Evolutionary conservation across 1,284 basidiomycete genomes (phyloP).

Genomic region (Leccinum colubrinum): DNA sequence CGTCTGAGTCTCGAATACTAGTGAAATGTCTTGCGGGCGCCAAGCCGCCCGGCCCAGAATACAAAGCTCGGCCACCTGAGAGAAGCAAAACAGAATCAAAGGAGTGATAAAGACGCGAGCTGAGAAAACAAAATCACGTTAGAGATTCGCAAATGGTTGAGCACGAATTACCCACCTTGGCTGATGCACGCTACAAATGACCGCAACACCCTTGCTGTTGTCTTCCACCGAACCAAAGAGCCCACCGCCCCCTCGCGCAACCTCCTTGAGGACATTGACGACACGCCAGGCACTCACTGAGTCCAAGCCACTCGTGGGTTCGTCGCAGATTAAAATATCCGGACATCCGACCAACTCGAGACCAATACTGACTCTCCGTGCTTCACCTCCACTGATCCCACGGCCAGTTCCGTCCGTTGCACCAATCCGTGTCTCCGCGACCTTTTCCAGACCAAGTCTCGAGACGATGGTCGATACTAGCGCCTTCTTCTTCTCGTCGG

Average conservation of each 20-base stretch:
- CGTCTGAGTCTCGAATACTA: constrained; percentile 34
- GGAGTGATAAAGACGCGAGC: constrained; percentile 79
- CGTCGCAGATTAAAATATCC: constrained; percentile 81
- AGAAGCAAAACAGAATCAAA: constrained; percentile 84
- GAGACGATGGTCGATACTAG: constrained; percentile 69
- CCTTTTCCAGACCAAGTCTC: constrained; percentile 70
- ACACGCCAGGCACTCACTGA: constrained; percentile 85
- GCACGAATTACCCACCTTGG: constrained; percentile 51
- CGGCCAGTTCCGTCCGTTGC: constrained; percentile 47
- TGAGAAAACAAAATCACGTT: constrained; percentile 23
- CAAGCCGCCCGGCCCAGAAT: constrained; percentile 72
- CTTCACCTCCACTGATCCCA: constrained; percentile 86
- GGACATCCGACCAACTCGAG: constrained; percentile 79
- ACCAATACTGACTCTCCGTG: constrained; percentile 82
- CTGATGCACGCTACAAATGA: constrained; percentile 88
- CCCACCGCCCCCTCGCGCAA: constrained; percentile 59
- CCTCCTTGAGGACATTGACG: constrained; percentile 68
- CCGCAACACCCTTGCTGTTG: constrained; percentile 41
- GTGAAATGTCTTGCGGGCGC: constrained; percentile 67
- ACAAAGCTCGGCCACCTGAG: constrained; percentile 75
- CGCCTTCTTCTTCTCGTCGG: constrained; percentile 62
- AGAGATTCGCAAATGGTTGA: neutral
- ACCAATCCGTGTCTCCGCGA: constrained; percentile 78
- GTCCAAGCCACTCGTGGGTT: constrained; percentile 82
- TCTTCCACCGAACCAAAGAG: constrained; percentile 22